Base-by-base conservation (phyloP, 768 basidiomycete species). In the Udeniomyces megalosporus region DNA sequence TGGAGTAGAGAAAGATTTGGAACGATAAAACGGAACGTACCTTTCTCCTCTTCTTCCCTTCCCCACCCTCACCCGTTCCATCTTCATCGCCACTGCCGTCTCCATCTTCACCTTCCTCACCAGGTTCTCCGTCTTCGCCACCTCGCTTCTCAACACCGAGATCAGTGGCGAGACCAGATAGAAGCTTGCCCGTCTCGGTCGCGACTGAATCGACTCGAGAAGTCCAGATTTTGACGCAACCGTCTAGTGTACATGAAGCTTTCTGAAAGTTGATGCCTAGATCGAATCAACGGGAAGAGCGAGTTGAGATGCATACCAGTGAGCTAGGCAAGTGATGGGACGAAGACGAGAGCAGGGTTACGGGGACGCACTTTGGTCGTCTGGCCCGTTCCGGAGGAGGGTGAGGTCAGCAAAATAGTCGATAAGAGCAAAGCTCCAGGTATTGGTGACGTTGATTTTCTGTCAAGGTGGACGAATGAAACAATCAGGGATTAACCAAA, bases 331-430 rank as follows among this genome's bases (percentile, higher is more conserved):
- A n/a, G n/a, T n/a, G n/a, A n/a, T n/a, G n/a, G n/a, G n/a, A n/a
- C n/a, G 51, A 15, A 6, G 14, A 31, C 10, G 26, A 47, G 44
- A 38, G 26, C 10, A n/a, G 26, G 31, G 2, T 31, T 47, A 44
- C 15, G 26, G 47, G 17, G 35, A 66, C 73, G 60, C 58, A 74
- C 72, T 73, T 51, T 72, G 67, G 64, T 95, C 93, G 70, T 96
- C 92, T 49, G 81, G 81, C 65, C 86, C 83, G 73, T 99, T 96
- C 51, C 95, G 80, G 42, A 99, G 78, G 17, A 97, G 80, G 12
- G 88, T 90, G 85, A 97, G 91, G 72, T 99, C 93, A 68, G 95
- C 89, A 72, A 97, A 99, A 71, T 99, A 99, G 74, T 99, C 95
- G 61, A 99, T 97, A 50, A 99, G 80, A 3, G 91, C 92, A 68